Base-by-base conservation (phyloP, 345 rosid genomes). In the Ceriops tagal region DNA sequence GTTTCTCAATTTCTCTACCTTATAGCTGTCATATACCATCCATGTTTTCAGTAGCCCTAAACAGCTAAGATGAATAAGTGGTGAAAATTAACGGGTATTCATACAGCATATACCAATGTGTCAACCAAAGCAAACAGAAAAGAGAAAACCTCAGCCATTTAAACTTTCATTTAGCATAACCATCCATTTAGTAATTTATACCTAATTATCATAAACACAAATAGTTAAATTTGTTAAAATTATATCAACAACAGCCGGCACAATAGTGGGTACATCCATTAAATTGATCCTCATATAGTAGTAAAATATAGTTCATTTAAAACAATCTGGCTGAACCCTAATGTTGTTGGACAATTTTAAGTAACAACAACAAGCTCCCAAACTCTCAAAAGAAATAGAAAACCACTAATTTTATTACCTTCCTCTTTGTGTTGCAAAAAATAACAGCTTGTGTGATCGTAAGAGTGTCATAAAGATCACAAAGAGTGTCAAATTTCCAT, bases 401-500 rank as follows among this genome's bases (percentile, higher is more conserved):
- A 24, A 60, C 10, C 18, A 31, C 26, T 10, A 16, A 11, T 31
- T 66, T 22, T 5, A 53, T 46, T 81, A 95, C 97, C 97, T 95
- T 95, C 72, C 93, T 75, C 81, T 92, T 95, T 8, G 97, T 95
- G 81, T 95, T 95, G 91, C 99, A 95, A 84, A 95, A 95, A 63
- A 95, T 92, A 82, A 95, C 97, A 73, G 99, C 96, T 79, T 88
- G 97, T 10, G 96, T 92, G 67, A 95, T 89, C 22, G 93, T 92
- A 34, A 95, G 90, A 64, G 99, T 95, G 69, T 95, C 97, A 82
- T 95, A 92, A 69, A 90, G 99, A 80, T 95, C 99, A 73, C 93
- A 87, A 15, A 95, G 81, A 3, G 99, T 95, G 77, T 95, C 99
- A 79, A 95, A 95, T 76, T 95, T 95, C 99, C 99, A 95, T 49